Base-by-base conservation (phyloP, 345 rosid species). In the Clarkia xantiana region DNA sequence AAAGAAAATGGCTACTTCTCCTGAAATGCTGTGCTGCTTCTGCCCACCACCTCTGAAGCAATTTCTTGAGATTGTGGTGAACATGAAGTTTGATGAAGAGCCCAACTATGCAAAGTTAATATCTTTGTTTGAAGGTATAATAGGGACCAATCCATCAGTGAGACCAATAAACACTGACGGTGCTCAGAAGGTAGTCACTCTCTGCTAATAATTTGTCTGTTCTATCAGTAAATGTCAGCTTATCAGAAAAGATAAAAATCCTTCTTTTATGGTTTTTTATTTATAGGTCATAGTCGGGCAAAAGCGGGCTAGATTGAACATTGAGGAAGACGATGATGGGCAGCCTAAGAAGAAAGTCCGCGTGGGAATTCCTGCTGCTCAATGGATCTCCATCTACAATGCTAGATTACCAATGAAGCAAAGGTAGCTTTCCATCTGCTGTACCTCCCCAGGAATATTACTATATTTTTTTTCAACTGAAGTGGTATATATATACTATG, bases 351-450 rank as follows among this genome's bases (percentile, higher is more conserved):
- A 87, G 80, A 93, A 82, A 62, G 79, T 87, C 62, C 94, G 95
- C 14, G 45, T 80, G 49, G 97, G 99, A 65, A 83, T 84, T 62
- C 91, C 99, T 57, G 94, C 99, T 50, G 80, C 84, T 0, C 99
- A 93, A 62, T 87, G 99, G 99, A 87, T 84, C 70, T 87, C 91
- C 42, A 67, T 93, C 59, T 84, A 93, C 72, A 87, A 80, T 78
- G 95, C 99, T 43, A 81, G 91, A 57, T 72, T 59, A 64, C 95
- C 99, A 44, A 93, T 93, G 95, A 93, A 93, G 62, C 99, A 93
- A 72, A 82, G 97, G 95, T 87, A 71, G 45, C 46, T 55, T 64
- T 18, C 40, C 36, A 0, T 29, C 36, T 29, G 36, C 8, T 1
- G 36, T 29, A 29, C 36, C 36, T 29, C 36, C 36, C 6, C 8